These are phyloP conservation scores for Trichoderma reesei DNA, from an alignment of 495 filamentous ascomycete genomes.

Conservation along the genomic window DNA sequence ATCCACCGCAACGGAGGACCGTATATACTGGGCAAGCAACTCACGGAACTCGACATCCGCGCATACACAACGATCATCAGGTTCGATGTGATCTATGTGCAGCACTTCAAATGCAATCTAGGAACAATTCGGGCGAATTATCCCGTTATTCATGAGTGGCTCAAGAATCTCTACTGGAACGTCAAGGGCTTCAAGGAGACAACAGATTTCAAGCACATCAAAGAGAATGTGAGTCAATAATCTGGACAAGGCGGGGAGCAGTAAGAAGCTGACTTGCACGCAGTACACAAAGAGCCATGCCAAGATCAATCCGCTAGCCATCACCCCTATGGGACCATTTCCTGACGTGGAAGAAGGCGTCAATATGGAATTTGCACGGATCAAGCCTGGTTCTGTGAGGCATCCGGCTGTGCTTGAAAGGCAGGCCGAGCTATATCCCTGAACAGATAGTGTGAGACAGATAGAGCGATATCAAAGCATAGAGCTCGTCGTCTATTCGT, in stretches of 20 bases:
- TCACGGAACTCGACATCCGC: slow-evolving; percentile 78
- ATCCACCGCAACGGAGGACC: slow-evolving; percentile 41
- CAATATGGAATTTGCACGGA: not conserved
- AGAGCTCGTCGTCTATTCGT: not conserved
- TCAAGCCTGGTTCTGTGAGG: not conserved
- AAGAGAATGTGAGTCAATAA: slow-evolving; percentile 36
- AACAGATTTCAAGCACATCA: slow-evolving; percentile 56
- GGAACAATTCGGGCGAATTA: slow-evolving; percentile 73
- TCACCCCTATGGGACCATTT: slow-evolving; percentile 56
- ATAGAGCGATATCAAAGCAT: not conserved
- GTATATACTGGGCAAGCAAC: slow-evolving; percentile 54
- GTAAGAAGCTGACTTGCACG: not conserved
- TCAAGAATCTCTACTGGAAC: slow-evolving; percentile 57
- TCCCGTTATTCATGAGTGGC: slow-evolving; percentile 57
- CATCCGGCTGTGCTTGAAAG: not conserved
- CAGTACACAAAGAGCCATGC: slow-evolving; percentile 45
- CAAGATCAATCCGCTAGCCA: slow-evolving; percentile 41
- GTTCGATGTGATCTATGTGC: slow-evolving; percentile 83
- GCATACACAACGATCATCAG: slow-evolving; percentile 73
- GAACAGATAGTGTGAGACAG: not conserved
- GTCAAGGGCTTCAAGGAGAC: slow-evolving; percentile 44
- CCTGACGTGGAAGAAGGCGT: slow-evolving; percentile 44
- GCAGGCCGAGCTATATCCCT: not conserved
- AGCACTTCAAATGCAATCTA: slow-evolving; percentile 91
- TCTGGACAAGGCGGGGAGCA: not conserved